Evolutionary conservation across 2,329 filamentous ascomycete species (phyloP), one percentile per base, ranked within the genome.

Genomic region (Exophiala calicioides): DNA sequence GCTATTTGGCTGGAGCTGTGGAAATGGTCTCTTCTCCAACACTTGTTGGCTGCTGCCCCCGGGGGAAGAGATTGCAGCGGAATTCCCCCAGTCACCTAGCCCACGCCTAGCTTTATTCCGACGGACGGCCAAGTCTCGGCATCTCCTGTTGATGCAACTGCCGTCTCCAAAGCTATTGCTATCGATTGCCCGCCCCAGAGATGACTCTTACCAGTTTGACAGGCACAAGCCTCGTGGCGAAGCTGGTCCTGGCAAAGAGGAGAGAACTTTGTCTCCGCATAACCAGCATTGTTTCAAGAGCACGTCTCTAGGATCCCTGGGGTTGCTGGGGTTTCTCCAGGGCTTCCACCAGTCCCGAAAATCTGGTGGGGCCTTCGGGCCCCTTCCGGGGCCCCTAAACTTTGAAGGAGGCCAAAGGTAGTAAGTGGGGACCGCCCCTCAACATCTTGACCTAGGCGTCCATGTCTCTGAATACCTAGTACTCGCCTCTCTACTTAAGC

Each of bases 271-370:
- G 24, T 27, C 24, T 27, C 24, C 12, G 24, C 24, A 12, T 7
- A 7, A 12, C 12, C 24, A 12, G 24, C 24, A 27, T 27, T 18
- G 52, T 79, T 79, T n/a, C n/a, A n/a, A n/a, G n/a, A n/a, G n/a
- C n/a, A n/a, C n/a, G n/a, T n/a, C n/a, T n/a, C n/a, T n/a, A n/a
- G n/a, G n/a, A n/a, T n/a, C n/a, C n/a, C n/a, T n/a, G n/a, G n/a
- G n/a, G n/a, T n/a, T n/a, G n/a, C n/a, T n/a, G n/a, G n/a, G n/a
- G n/a, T n/a, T n/a, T n/a, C n/a, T n/a, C n/a, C n/a, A n/a, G n/a
- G n/a, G n/a, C n/a, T n/a, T n/a, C n/a, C n/a, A n/a, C n/a, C n/a
- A n/a, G n/a, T n/a, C n/a, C n/a, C n/a, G n/a, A n/a, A n/a, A n/a
- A n/a, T n/a, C n/a, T n/a, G n/a, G n/a, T n/a, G n/a, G n/a, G n/a